These are phyloP conservation scores for Ensete glaucum DNA, from an alignment of 176 grass and related monocot species.

Conservation along the genomic window DNA sequence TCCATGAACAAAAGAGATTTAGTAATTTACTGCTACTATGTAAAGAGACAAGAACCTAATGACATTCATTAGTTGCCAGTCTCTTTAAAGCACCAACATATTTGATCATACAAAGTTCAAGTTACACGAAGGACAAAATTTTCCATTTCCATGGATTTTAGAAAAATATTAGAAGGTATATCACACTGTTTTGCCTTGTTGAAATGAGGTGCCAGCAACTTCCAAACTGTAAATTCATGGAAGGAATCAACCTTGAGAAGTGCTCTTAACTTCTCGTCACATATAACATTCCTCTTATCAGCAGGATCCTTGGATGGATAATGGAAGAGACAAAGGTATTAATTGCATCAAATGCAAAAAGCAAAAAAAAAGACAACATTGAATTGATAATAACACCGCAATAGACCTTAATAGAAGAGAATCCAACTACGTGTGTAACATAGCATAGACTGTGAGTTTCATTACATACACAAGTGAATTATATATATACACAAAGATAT, in stretches of 20 bases:
- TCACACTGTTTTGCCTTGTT: slow-evolving; percentile 48
- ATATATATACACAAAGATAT: too few species aligned
- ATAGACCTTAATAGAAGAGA: background rate
- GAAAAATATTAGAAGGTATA: slow-evolving; percentile 25
- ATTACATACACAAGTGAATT: too few species aligned
- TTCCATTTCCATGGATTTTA: slow-evolving; percentile 35
- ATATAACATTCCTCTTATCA: slow-evolving; percentile 93
- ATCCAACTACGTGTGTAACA: background rate
- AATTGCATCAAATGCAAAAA: background rate
- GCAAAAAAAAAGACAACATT: background rate
- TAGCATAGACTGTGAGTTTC: background rate
- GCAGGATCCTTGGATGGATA: slow-evolving; percentile 72
- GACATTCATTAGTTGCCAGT: background rate
- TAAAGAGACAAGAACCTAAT: background rate
- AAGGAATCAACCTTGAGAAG: slow-evolving; percentile 88
- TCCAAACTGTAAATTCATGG: slow-evolving; percentile 63
- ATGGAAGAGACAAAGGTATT: slow-evolving; percentile 16
- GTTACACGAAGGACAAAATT: slow-evolving; percentile 32
- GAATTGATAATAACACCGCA: background rate
- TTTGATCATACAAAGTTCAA: background rate
- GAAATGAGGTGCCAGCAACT: slow-evolving; percentile 83
- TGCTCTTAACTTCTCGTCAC: slow-evolving; percentile 90
- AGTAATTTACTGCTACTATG: background rate
- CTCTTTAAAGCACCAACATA: background rate
- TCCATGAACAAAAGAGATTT: too few species aligned